Base-by-base conservation (phyloP, 1,139 yeast genomes). In the Nakaseomyces delphensis region DNA sequence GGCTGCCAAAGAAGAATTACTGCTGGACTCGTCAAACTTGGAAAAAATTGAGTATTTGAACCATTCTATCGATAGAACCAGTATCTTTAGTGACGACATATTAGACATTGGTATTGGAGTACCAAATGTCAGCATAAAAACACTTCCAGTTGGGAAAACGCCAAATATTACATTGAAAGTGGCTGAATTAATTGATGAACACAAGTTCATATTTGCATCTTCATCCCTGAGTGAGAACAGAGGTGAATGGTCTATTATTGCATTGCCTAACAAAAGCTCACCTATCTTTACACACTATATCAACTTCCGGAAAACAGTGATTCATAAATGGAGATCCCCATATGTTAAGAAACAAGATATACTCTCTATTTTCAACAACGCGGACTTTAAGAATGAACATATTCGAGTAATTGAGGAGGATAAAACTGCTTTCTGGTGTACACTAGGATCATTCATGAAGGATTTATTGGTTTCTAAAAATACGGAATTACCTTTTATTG, bases 231-330 rank as follows among this genome's bases (percentile, higher is more conserved):
- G 54, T 32, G 42, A 51, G 3, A 49, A 56, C 30, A 49, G 62
- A 0, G 96, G 97, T 0, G 72, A 79, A 46, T 86, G 94, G 91
- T 79, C 95, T 0, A 79, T 91, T 9, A 74, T 91, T 44, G 96
- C 95, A 0, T 54, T 86, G 1, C 86, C 93, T 0, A 71, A 71
- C 11, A 50, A 51, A 1, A 67, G 66, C 0, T 78, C 93, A 1
- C 70, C 70, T 15, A 74, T 79, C 1, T 68, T 86, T 20, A 74
- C 85, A 1, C 89, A 86, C 55, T 83, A 55, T 42, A 50, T 51
- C 10, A 47, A 49, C 20, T 32, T 57, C 30, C 45, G 51, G 18
- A 86, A 49, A 42, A 60, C 63, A 1, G 48, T 59, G 0, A 38
- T 57, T 9, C 53, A 57, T 46, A 50, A 49, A 6, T 60, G 64